Conservation (phyloP, 2,329 filamentous ascomycete genomes). For the Epichloe typhina region DNA sequence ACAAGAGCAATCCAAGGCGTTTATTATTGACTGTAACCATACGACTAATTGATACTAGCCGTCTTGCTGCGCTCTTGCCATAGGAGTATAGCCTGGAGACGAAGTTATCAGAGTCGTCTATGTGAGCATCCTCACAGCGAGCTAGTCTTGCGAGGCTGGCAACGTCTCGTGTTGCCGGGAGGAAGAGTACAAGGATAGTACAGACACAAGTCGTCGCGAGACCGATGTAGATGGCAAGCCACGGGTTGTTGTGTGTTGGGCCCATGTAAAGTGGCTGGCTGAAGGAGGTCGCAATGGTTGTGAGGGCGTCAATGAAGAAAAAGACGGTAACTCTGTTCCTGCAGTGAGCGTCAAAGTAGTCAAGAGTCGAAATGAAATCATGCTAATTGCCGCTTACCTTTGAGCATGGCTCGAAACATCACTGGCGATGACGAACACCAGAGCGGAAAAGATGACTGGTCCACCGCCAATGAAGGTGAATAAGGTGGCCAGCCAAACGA, state of each 20-base stretch:
- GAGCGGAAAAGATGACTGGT: slow-evolving; percentile 1
- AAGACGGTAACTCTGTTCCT: not conserved
- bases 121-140: not conserved
- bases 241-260: not conserved
- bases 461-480: slow-evolving; percentile 3
- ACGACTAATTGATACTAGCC: not conserved
- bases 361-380: not conserved
- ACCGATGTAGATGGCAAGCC: slow-evolving; percentile 1
- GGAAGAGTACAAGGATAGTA: not conserved
- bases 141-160: not conserved
- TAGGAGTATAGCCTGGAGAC: not conserved
- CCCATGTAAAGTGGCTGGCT: not conserved
- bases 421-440: slow-evolving; percentile 3
- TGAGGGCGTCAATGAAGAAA: not conserved
- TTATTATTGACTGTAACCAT: not conserved
- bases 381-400: not conserved
- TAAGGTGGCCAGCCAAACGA: slow-evolving; percentile 1
- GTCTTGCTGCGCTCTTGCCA: not conserved
- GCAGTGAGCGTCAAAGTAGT: not conserved
- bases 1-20: not conserved
- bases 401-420: slow-evolving; percentile 1
- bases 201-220: slow-evolving; percentile 1
- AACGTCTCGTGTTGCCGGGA: slow-evolving; percentile 3
- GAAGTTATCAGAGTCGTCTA: too few species aligned
- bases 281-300: not conserved